These are phyloP conservation scores for Cyberlindnera galapagoensis DNA, from an alignment of 805 yeast species.

Conservation along the genomic window DNA sequence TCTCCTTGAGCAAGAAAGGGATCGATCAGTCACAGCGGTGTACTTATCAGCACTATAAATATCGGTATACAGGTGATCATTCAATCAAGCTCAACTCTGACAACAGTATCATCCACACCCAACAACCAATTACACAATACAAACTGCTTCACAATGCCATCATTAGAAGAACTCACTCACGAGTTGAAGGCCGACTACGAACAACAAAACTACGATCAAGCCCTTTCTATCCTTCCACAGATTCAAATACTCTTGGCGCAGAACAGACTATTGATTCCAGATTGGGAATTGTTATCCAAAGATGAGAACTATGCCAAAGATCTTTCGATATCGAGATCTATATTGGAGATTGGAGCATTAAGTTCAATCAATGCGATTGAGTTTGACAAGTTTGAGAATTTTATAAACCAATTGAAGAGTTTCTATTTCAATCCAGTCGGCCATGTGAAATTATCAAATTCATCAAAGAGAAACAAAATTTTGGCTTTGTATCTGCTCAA, in stretches of 20 bases:
- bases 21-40: too few species aligned
- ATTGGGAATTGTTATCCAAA: conserved; percentile 28
- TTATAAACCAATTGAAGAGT: conserved; percentile 64
- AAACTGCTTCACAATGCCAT: conserved; percentile 35
- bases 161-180: conserved; percentile 63
- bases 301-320: conserved; percentile 46
- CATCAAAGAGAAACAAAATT: conserved; percentile 65
- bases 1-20: too few species aligned
- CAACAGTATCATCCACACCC: too few species aligned
- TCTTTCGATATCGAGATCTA: conserved; percentile 69
- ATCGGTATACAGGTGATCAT: too few species aligned
- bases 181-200: conserved; percentile 63
- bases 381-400: conserved; percentile 58
- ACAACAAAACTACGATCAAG: conserved; percentile 50
- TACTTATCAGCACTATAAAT: too few species aligned
- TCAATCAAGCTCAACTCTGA: too few species aligned
- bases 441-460: conserved; percentile 29
- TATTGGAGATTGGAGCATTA: conserved; percentile 84
- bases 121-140: neutral
- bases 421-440: conserved; percentile 50
- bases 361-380: conserved; percentile 61
- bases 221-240: conserved; percentile 57
- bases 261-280: conserved; percentile 71
- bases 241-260: conserved; percentile 77
- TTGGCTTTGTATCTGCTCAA: conserved; percentile 71